phyloP scores from a whole-genome alignment of 202 grass and related monocot species.

The Zizania palustris region DNA sequence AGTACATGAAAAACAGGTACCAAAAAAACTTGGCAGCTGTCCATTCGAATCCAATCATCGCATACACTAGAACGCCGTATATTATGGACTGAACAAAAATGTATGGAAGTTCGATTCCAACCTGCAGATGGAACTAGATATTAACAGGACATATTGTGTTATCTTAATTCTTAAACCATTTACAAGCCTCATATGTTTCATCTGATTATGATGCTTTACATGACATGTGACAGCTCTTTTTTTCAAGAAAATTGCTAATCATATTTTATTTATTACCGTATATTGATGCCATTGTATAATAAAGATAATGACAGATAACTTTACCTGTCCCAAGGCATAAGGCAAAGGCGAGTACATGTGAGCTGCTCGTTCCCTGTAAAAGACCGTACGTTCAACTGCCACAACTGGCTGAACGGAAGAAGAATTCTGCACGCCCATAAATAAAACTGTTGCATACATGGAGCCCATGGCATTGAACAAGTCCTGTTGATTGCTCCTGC shows the following conservation, averaged over 20 bases:
- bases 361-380: constrained; percentile 79
- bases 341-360: constrained; percentile 83
- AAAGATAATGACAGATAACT: constrained; percentile 25
- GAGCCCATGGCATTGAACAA: constrained; percentile 89
- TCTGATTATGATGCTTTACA: constrained; percentile 27
- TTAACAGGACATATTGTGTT: constrained; percentile 22
- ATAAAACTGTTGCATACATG: constrained; percentile 77
- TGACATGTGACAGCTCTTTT: constrained; percentile 5
- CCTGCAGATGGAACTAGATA: constrained; percentile 45
- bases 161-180: background rate
- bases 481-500: constrained; percentile 70
- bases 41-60: constrained; percentile 77
- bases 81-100: constrained; percentile 64
- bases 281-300: background rate
- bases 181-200: background rate
- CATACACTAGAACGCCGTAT: constrained; percentile 68
- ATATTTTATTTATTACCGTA: constrained; percentile 18
- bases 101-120: constrained; percentile 74
- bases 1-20: constrained; percentile 87
- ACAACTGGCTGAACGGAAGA: constrained; percentile 72
- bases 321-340: constrained; percentile 85
- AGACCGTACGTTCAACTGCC: constrained; percentile 69
- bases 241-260: background rate
- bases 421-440: constrained; percentile 69
- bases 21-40: constrained; percentile 73